Percentiles rank a stretch among this genome's conserved stretches.
Conservation (phyloP, 1,139 yeast species). For the Magnusiomyces ingens region DNA sequence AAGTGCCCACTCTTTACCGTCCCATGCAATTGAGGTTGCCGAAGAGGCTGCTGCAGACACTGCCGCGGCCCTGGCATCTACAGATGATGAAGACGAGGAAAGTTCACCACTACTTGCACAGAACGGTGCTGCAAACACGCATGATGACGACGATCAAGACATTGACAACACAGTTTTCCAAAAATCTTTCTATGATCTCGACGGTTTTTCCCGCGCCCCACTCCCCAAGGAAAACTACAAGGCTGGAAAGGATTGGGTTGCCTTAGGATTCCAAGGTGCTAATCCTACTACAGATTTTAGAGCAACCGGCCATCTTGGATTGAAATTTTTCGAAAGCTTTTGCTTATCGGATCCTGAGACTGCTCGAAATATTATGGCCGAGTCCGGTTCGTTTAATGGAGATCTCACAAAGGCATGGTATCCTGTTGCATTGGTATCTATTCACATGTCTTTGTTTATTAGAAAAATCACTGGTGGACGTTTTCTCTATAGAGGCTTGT, state of each 20-base stretch:
- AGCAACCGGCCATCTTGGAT: slow-evolving; percentile 4
- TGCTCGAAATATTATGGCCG: slow-evolving; percentile 7
- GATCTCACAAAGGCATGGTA: slow-evolving; percentile 5
- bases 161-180: neutral
- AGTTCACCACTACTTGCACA: neutral
- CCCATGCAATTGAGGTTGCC: neutral
- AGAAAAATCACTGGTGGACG: slow-evolving; percentile 1
- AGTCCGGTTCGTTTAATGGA: slow-evolving; percentile 7
- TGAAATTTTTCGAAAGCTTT: neutral
- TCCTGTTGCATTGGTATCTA: slow-evolving; percentile 5
- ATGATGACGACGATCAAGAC: neutral
- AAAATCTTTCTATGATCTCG: neutral
- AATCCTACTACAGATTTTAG: slow-evolving; percentile 7
- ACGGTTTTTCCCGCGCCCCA: neutral
- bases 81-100: slow-evolving; percentile 1
- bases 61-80: neutral
- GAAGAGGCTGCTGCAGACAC: neutral
- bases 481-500: slow-evolving; percentile 3
- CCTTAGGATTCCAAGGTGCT: slow-evolving; percentile 6
- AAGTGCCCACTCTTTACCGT: no score
- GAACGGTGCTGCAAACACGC: neutral
- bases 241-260: slow-evolving; percentile 6
- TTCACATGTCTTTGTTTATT: slow-evolving; percentile 5
- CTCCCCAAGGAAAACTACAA: slow-evolving; percentile 1
- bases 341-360: neutral